Evolutionary conservation across 75 land plant genomes (phyloP).

Genomic region (Gnetum montanum): DNA sequence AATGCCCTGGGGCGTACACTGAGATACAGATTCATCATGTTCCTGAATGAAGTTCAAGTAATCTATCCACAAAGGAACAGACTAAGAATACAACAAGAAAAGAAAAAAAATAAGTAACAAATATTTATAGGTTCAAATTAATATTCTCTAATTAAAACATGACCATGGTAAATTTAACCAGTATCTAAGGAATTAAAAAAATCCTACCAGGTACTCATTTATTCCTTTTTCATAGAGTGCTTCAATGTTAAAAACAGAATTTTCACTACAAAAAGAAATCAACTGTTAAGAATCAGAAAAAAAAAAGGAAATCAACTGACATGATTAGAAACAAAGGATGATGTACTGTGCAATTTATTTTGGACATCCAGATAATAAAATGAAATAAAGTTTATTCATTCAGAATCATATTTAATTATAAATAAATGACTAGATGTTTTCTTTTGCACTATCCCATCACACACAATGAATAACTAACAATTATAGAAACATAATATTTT

Average conservation of each 20-base stretch:
- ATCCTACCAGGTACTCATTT: slow-evolving; percentile 78
- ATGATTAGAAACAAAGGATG: too few species aligned
- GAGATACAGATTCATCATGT: slow-evolving; percentile 45
- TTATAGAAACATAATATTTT: too few species aligned
- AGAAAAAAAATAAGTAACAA: background rate
- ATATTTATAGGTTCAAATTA: background rate
- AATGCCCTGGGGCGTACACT: slow-evolving; percentile 46
- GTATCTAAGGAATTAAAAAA: background rate
- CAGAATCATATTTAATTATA: too few species aligned
- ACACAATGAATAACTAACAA: too few species aligned
- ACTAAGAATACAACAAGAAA: slow-evolving; percentile 54
- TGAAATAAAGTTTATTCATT: too few species aligned
- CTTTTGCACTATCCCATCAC: too few species aligned
- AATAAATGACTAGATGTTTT: too few species aligned
- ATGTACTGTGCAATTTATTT: too few species aligned
- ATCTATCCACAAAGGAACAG: slow-evolving; percentile 82
- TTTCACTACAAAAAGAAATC: slow-evolving; percentile 31
- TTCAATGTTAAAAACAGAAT: slow-evolving; percentile 48
- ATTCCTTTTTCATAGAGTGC: slow-evolving; percentile 71
- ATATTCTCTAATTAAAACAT: background rate
- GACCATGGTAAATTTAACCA: background rate
- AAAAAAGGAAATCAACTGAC: too few species aligned
- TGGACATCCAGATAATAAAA: too few species aligned
- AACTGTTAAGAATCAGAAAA: too few species aligned
- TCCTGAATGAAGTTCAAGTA: slow-evolving; percentile 76